Percentiles rank a stretch among this genome's conserved stretches.
Evolutionary conservation across 163 green algal genomes (phyloP).

Genomic region (Chloroidium sp.): DNA sequence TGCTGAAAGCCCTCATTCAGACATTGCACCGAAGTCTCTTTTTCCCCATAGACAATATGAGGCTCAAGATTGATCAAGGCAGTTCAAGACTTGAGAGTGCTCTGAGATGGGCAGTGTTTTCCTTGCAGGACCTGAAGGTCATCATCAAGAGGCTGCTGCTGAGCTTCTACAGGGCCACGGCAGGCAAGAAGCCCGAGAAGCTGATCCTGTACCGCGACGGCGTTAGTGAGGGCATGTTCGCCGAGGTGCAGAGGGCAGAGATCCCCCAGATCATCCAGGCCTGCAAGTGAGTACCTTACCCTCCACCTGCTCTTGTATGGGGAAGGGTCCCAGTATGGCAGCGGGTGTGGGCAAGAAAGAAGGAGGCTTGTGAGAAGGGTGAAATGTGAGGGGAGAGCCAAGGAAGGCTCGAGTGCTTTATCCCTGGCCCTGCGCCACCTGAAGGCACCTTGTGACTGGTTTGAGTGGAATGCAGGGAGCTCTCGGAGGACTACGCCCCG

Average conservation of each 20-base stretch:
- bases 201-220: conserved; percentile 69
- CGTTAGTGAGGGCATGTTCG: conserved; percentile 35
- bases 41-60: neutral
- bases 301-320: too few species aligned
- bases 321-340: too few species aligned
- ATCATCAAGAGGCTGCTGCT: conserved; percentile 58
- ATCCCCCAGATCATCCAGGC: conserved; percentile 13
- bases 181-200: conserved; percentile 32
- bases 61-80: neutral
- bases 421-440: too few species aligned
- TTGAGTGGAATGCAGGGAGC: too few species aligned
- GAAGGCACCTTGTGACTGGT: too few species aligned
- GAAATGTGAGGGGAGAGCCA: too few species aligned
- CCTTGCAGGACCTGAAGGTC: conserved; percentile 27
- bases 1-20: neutral
- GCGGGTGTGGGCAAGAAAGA: too few species aligned
- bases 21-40: neutral
- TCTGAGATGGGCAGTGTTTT: neutral
- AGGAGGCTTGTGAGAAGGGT: too few species aligned
- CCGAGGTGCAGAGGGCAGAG: conserved; percentile 22
- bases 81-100: neutral
- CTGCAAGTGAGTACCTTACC: neutral
- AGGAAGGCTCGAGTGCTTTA: too few species aligned
- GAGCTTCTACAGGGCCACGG: conserved; percentile 54
- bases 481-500: neutral